Evolutionary conservation across 139 green algal genomes (phyloP), one percentile per base, ranked within the genome.

Genomic region (Gonium pectorale): DNA sequence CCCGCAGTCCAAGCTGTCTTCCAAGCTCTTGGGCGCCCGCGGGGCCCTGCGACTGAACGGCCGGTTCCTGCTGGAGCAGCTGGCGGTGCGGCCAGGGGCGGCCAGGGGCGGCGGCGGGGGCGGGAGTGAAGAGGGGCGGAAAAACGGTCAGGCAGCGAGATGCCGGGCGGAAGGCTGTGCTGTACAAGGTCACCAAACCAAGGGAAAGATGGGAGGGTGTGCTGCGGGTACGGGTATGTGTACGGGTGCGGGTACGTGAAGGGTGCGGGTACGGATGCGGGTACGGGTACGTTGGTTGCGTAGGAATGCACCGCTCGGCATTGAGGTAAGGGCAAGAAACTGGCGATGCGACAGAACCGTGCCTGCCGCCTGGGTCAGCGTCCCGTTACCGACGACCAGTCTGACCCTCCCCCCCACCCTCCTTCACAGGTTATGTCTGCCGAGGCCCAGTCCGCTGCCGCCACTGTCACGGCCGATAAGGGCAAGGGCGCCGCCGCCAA

Each of bases 21-120:
- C n/a, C n/a, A 11, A 86, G 60, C 97, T 96, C 86, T 59, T 72
- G 43, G 84, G 62, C 26, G 84, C 92, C 0, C 77, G 89, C 0
- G 92, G 95, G 62, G 94, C 93, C 0, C 89, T 98, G 82, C 83
- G 95, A 78, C 81, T 97, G 43, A 96, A 95, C 63, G 94, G 90
- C 43, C 91, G 86, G 41, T 98, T 98, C 59, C 46, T 98, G 44
- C 63, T 96, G 35, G 67, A 40, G 3, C 93, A 98, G 74, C 84
- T 97, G 60, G 49, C 54, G 35, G 51, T 66, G 22, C 31, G 46
- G n/a, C n/a, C n/a, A n/a, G n/a, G n/a, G n/a, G n/a, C n/a, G n/a
- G n/a, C n/a, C n/a, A n/a, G n/a, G n/a, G n/a, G 68, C 1, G 49
- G 13, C 13, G 13, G 17, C 13, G 49, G 49, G 49, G 49, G 49